phyloP scores from a whole-genome alignment of 1,284 basidiomycete species.

The Porodaedalea pini region DNA sequence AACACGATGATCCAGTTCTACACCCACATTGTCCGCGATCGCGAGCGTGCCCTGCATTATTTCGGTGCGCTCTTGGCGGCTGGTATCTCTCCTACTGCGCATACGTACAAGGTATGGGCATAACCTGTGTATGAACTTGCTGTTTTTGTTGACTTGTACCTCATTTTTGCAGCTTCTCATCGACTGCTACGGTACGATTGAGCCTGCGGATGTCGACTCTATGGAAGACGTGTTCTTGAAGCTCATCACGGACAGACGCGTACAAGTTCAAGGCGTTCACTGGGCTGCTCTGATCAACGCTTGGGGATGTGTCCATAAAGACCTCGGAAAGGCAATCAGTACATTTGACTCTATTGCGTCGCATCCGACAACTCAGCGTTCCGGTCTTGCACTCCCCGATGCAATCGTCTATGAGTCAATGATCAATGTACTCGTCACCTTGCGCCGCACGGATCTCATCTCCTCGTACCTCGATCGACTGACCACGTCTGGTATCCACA shows the following conservation, averaged over 20 bases:
- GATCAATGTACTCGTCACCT: constrained; percentile 82
- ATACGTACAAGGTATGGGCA: constrained; percentile 84
- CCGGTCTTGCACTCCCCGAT: constrained; percentile 53
- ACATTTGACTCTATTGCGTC: constrained; percentile 76
- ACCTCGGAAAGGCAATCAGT: constrained; percentile 74
- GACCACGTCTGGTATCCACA: constrained; percentile 62
- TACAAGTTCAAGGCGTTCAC: constrained; percentile 79
- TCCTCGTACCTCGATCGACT: constrained; percentile 68
- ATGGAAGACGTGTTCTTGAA: constrained; percentile 75
- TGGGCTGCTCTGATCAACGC: constrained; percentile 93
- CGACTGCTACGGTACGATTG: constrained; percentile 85
- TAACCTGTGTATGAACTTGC: not conserved
- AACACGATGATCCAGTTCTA: constrained; percentile 99
- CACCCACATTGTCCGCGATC: constrained; percentile 84
- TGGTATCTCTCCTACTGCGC: constrained; percentile 72
- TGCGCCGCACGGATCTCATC: constrained; percentile 78
- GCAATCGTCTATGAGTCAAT: constrained; percentile 90
- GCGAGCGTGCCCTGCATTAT: constrained; percentile 74
- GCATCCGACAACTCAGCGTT: constrained; percentile 41
- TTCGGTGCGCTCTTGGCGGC: constrained; percentile 67
- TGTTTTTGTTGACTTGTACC: constrained; percentile 22
- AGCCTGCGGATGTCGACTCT: constrained; percentile 73
- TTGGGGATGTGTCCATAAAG: constrained; percentile 77
- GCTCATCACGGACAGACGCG: constrained; percentile 47
- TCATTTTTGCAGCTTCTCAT: constrained; percentile 65